Base-by-base conservation (phyloP, 257 asterid genomes). In the Echium plantagineum region DNA sequence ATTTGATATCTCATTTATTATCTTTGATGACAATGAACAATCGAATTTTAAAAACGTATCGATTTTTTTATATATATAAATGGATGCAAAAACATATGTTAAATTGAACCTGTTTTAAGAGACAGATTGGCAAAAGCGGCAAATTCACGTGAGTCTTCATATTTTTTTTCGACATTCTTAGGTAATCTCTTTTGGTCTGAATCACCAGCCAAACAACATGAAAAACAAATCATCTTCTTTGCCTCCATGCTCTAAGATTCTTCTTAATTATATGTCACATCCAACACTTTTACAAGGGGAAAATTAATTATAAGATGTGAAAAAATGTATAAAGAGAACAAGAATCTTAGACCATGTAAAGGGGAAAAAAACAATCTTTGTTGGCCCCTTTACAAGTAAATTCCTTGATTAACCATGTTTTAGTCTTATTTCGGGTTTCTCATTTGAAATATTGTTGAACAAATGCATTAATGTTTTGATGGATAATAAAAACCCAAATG, bases 181-280 rank as follows among this genome's bases (percentile, higher is more conserved):
- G n/a, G n/a, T n/a, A n/a, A n/a, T 52, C 53, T 59, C 64, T 22
- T 64, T 52, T 73, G 70, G 47, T 20, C 21, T 15, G 56, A 67
- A 31, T 80, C 89, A 62, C 74, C 68, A 0, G 83, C 52, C 85
- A 81, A 59, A 66, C 97, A 90, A 77, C 94, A 90, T 17, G 93
- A 69, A 61, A 90, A 87, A 68, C 86, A 84, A 66, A 74, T 69
- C 78, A 77, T 69, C 81, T 68, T 83, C 75, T 63, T 28, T 72
- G 74, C 69, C 13, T 64, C 61, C 56, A 55, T 52, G 56, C 55
- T 61, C 62, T 52, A 46, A 69, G 6, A 7, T 35, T 28, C 26
- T 24, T 24, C 26, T 24, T 24, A n/a, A n/a, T n/a, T n/a, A 1
- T 24, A 1, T 24, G 26, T 3, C 26, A 1, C 26, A 24, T 13